Percentiles rank a stretch among this genome's conserved stretches.
Evolutionary conservation across 164 flowering plant species (phyloP).

Genomic region (Akebia trifoliata): DNA sequence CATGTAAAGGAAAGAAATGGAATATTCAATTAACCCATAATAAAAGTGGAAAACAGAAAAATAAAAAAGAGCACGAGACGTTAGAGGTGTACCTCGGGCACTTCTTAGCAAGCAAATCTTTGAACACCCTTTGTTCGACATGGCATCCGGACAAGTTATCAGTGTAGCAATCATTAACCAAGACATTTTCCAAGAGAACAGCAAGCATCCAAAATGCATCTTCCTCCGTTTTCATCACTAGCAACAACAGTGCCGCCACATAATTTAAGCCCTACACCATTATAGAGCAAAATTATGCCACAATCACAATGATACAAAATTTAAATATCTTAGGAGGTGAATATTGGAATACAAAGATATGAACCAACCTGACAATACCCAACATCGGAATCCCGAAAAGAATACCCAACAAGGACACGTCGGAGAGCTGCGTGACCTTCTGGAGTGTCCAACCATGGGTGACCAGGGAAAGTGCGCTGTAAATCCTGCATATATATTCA

Average conservation of each 20-base stretch:
- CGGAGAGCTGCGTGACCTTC: constrained; percentile 91
- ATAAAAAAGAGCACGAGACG: neutral
- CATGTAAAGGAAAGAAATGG: no score
- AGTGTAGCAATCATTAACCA: constrained; percentile 89
- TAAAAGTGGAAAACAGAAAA: neutral
- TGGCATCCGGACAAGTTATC: constrained; percentile 92
- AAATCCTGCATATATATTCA: constrained; percentile 55
- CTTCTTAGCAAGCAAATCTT: constrained; percentile 69
- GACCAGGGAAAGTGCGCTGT: constrained; percentile 95
- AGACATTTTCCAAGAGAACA: constrained; percentile 81
- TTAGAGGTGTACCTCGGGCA: constrained; percentile 58
- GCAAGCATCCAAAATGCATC: constrained; percentile 98
- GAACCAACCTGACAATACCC: constrained; percentile 88
- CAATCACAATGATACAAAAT: neutral
- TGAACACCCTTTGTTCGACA: constrained; percentile 90
- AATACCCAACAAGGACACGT: constrained; percentile 91
- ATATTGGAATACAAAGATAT: neutral
- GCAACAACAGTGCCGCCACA: constrained; percentile 87
- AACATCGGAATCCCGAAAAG: constrained; percentile 93
- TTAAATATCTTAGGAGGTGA: neutral
- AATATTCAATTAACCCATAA: no score
- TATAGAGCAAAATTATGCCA: constrained; percentile 3
- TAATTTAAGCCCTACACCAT: constrained; percentile 84
- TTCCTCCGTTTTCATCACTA: constrained; percentile 98
- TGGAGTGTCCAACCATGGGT: constrained; percentile 92